Evolutionary conservation across 192 early-diverging fungal species (phyloP).

Genomic region (Coemansia sp.): DNA sequence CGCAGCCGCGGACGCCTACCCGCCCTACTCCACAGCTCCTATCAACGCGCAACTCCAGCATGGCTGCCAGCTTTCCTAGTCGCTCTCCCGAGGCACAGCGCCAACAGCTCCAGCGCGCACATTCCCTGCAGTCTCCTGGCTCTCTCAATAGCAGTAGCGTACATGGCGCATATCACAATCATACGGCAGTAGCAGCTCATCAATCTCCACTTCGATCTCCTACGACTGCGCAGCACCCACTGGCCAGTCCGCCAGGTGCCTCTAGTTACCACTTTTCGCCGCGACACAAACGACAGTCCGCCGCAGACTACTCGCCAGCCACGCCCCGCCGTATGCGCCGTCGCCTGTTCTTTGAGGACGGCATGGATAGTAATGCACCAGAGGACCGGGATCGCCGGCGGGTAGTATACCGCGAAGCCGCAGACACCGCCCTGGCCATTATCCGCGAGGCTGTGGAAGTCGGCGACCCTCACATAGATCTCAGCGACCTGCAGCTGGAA

Average conservation of each 20-base stretch:
- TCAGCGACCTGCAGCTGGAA: slow-evolving; percentile 52
- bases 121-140: slow-evolving; percentile 34
- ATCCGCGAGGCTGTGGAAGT: slow-evolving; percentile 52
- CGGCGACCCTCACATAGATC: slow-evolving; percentile 46
- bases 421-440: slow-evolving; percentile 25
- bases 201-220: background rate
- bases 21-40: slow-evolving; percentile 27
- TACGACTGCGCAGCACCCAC: background rate
- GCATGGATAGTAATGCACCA: slow-evolving; percentile 18
- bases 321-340: slow-evolving; percentile 44
- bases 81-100: slow-evolving; percentile 30
- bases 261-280: slow-evolving; percentile 32
- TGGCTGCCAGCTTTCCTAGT: slow-evolving; percentile 22
- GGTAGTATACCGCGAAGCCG: slow-evolving; percentile 10
- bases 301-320: slow-evolving; percentile 5
- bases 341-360: slow-evolving; percentile 50
- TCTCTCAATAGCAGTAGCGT: background rate
- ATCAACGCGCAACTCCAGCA: slow-evolving; percentile 37
- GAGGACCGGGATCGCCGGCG: slow-evolving; percentile 20
- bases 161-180: background rate
- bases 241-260: slow-evolving; percentile 13
- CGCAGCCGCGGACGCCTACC: slow-evolving; percentile 11
- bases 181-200: background rate
- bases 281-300: slow-evolving; percentile 25
- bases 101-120: slow-evolving; percentile 38